Evolutionary conservation across 768 basidiomycete genomes (phyloP), one percentile per base, ranked within the genome.

Genomic region (Tephrocybe sp.): DNA sequence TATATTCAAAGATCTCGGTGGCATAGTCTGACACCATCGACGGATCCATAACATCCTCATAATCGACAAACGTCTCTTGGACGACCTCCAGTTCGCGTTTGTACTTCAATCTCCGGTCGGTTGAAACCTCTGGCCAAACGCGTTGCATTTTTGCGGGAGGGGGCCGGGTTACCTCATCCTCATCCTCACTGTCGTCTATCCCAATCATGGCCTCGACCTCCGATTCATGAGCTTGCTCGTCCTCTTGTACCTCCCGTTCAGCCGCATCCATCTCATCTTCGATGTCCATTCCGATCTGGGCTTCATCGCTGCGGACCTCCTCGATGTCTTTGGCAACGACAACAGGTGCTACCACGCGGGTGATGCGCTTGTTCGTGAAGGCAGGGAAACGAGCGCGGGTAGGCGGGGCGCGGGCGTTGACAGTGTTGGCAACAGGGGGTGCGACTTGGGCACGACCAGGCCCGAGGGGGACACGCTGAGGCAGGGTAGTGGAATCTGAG

Each of bases 11-110:
- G 65, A 99, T 98, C 49, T 99, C 95, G 12, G 97, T 93, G n/a
- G 93, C 79, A 63, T 99, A 99, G 67, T 99, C 97, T 15, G 94
- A 92, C 34, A 97, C 95, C 94, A 99, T 95, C 1, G 91, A 90
- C 36, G 88, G 87, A 68, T 97, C 93, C 52, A 77, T 79, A 62
- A 82, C 74, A 66, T 84, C 77, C 30, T 80, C 71, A 44, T 91
- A 88, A 34, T 95, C 87, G 34, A 74, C 69, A 50, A 77, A 81
- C 49, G 84, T 84, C 31, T 86, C 79, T 45, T 83, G 82, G 51
- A 99, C 73, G 22, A 77, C 74, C 16, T 83, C 73, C 23, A 98
- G 70, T 62, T 90, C 76, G 47, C 70, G 74, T 64, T 78, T 68
- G 59, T 83, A 85, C 56, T 71, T 73, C 48, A 74, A 62, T 8